Conservation (phyloP, 805 yeast genomes). For the Nakazawaea pomicola region DNA sequence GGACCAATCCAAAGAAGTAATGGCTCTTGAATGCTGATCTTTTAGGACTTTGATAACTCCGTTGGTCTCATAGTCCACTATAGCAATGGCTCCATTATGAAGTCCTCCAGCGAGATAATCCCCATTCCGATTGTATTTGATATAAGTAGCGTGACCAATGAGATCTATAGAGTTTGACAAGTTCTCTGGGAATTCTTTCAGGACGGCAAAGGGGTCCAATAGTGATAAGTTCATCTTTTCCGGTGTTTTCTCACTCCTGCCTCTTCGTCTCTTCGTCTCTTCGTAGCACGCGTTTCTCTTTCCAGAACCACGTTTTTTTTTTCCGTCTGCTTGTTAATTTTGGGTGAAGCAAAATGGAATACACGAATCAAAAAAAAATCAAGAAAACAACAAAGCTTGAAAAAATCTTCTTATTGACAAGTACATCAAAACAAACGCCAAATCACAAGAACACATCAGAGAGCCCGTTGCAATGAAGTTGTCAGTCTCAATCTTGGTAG, state of each 20-base stretch:
- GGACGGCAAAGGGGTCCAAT: slow-evolving; percentile 85
- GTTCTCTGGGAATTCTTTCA: slow-evolving; percentile 87
- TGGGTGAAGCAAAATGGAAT: not conserved
- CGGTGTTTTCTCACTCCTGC: no score
- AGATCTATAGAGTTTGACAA: slow-evolving; percentile 65
- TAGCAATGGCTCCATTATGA: slow-evolving; percentile 64
- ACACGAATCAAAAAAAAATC: not conserved
- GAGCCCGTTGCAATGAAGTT: not conserved
- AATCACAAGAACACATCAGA: not conserved
- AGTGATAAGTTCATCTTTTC: slow-evolving; percentile 66
- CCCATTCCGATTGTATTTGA: slow-evolving; percentile 68
- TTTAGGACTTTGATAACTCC: slow-evolving; percentile 52
- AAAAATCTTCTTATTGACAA: not conserved
- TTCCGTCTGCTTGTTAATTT: not conserved
- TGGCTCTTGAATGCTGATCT: slow-evolving; percentile 60
- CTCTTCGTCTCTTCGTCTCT: not conserved
- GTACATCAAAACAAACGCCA: not conserved
- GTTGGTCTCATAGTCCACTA: slow-evolving; percentile 69
- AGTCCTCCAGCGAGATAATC: slow-evolving; percentile 84
- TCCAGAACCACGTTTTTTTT: not conserved
- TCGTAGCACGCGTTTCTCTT: not conserved
- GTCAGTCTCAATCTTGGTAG: not conserved
- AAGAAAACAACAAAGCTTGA: slow-evolving; percentile 1
- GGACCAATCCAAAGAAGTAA: slow-evolving; percentile 78
- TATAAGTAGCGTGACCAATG: slow-evolving; percentile 60